Conservation (phyloP, 2,329 filamentous ascomycete species). For the Ceratocystis albifundus region DNA sequence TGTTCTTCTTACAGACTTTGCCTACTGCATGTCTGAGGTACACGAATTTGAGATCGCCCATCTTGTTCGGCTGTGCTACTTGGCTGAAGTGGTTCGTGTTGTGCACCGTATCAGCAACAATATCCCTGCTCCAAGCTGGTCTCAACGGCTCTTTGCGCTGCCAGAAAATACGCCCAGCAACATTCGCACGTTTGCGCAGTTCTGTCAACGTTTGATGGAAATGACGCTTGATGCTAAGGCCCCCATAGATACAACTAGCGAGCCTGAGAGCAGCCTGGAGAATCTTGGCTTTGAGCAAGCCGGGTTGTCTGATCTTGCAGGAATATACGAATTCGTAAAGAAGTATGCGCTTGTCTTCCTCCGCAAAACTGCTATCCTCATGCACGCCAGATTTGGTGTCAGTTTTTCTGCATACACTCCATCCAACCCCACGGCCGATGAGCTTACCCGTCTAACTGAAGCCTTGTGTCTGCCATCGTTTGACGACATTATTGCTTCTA, state of each 20-base stretch:
- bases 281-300: conserved; percentile 45
- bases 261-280: conserved; percentile 4
- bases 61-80: conserved; percentile 72
- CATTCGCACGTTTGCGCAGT: conserved; percentile 45
- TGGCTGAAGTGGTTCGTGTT: conserved; percentile 82
- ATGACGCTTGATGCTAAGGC: conserved; percentile 24
- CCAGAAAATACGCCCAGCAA: conserved; percentile 33
- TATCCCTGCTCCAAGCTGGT: conserved; percentile 40
- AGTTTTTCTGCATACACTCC: conserved; percentile 66
- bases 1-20: conserved; percentile 68
- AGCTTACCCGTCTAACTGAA: conserved; percentile 70
- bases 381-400: conserved; percentile 79
- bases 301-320: conserved; percentile 41
- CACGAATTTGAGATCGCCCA: conserved; percentile 65
- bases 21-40: conserved; percentile 56
- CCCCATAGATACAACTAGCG: conserved; percentile 8
- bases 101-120: conserved; percentile 49
- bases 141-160: conserved; percentile 36
- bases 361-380: conserved; percentile 69
- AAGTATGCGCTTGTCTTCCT: conserved; percentile 86
- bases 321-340: conserved; percentile 51
- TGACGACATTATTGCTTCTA: conserved; percentile 60
- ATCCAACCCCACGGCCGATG: conserved; percentile 53
- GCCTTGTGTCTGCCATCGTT: conserved; percentile 65
- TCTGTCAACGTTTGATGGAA: conserved; percentile 31